phyloP scores from a whole-genome alignment of 768 basidiomycete genomes.

The Rhizopogon roseolus region DNA sequence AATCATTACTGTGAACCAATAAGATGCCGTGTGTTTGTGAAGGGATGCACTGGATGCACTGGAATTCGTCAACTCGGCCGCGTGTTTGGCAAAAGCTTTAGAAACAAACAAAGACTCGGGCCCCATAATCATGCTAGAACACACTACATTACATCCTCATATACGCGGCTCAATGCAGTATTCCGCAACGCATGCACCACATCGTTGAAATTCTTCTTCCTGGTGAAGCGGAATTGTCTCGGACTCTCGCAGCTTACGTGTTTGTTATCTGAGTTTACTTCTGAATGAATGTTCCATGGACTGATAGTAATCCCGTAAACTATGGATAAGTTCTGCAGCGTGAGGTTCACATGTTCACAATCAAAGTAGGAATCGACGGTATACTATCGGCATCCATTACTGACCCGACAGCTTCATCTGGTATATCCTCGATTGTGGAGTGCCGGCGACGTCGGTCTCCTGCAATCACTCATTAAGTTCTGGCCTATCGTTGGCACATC shows the following conservation, averaged over 20 bases:
- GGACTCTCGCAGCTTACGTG: not conserved
- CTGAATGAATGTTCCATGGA: not conserved
- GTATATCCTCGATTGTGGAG: too few relatives aligned
- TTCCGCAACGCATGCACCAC: not conserved
- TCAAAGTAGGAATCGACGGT: not conserved
- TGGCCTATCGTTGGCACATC: too few relatives aligned
- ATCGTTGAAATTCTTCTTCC: not conserved
- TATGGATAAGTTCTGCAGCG: not conserved
- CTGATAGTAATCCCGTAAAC: not conserved
- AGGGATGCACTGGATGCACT: not conserved
- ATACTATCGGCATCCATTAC: not conserved
- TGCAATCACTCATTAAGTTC: too few relatives aligned
- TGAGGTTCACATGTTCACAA: not conserved
- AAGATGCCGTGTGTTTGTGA: not conserved
- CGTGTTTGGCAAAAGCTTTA: conserved; percentile 4
- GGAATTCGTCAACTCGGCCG: not conserved
- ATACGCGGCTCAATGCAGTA: not conserved
- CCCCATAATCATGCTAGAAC: not conserved
- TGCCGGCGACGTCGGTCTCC: too few relatives aligned
- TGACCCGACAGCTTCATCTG: not conserved
- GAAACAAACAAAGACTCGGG: conserved; percentile 5
- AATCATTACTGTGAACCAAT: not conserved
- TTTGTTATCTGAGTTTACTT: not conserved
- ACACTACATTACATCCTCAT: not conserved
- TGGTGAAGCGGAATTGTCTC: not conserved